A percentile compares a stretch with the other conserved stretches of the same genome.
Conservation (phyloP, 2,329 filamentous ascomycete genomes). For the Fusarium praegraminearum region DNA sequence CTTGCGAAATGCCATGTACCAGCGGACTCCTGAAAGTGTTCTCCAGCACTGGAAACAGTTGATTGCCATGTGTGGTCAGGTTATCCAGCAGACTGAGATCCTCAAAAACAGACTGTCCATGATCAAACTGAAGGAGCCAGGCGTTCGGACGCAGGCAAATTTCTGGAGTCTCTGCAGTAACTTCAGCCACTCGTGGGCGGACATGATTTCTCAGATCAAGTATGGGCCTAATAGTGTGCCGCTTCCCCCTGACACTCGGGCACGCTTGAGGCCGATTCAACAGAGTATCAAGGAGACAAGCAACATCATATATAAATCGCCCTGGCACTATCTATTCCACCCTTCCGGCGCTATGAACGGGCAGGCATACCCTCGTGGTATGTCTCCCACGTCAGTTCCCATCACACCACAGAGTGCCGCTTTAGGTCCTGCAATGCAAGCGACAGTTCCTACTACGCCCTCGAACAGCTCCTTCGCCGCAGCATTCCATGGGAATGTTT, state of each 20-base stretch:
- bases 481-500: conserved; percentile 69
- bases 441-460: conserved; percentile 82
- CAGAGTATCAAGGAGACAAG: conserved; percentile 84
- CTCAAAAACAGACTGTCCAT: conserved; percentile 79
- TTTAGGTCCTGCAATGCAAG: conserved; percentile 88
- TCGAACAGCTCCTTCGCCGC: conserved; percentile 67
- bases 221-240: conserved; percentile 63
- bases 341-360: conserved; percentile 34
- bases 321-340: conserved; percentile 63
- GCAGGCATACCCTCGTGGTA: conserved; percentile 42
- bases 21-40: conserved; percentile 69
- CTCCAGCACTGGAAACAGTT: conserved; percentile 76
- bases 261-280: conserved; percentile 83
- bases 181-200: conserved; percentile 77
- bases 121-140: conserved; percentile 88
- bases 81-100: conserved; percentile 78
- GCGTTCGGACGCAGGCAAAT: conserved; percentile 71
- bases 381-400: conserved; percentile 61
- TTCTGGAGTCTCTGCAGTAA: conserved; percentile 80
- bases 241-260: conserved; percentile 75
- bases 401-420: conserved; percentile 92
- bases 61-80: conserved; percentile 76
- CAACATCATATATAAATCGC: conserved; percentile 73
- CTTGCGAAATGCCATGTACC: conserved; percentile 72
- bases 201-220: conserved; percentile 72